phyloP scores from a whole-genome alignment of 805 yeast genomes.

The Maudiozyma pseudohumilis region DNA sequence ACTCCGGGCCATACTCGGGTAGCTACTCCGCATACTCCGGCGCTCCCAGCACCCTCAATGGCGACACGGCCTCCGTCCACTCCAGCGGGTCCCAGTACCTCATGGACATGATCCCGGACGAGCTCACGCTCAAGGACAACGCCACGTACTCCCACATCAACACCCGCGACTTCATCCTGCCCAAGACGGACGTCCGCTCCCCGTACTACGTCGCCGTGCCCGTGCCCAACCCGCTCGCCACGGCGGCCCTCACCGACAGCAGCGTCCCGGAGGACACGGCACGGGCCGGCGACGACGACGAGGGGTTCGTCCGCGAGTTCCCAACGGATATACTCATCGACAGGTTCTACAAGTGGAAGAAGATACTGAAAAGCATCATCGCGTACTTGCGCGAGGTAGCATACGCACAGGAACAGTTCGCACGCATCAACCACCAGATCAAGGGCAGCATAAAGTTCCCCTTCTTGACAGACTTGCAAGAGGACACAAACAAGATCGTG shows the following conservation, averaged over 20 bases:
- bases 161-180: slow-evolving; percentile 12
- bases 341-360: slow-evolving; percentile 75
- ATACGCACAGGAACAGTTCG: slow-evolving; percentile 70
- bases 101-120: slow-evolving; percentile 16
- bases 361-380: slow-evolving; percentile 59
- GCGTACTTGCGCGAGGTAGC: slow-evolving; percentile 67
- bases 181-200: slow-evolving; percentile 23
- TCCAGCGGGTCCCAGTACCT: slow-evolving; percentile 19
- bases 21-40: no score
- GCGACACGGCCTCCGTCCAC: slow-evolving; percentile 14
- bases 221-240: slow-evolving; percentile 22
- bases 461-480: slow-evolving; percentile 30
- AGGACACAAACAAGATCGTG: slow-evolving; percentile 30
- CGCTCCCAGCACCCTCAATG: background rate
- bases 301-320: slow-evolving; percentile 28
- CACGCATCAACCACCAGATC: slow-evolving; percentile 54
- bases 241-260: slow-evolving; percentile 2
- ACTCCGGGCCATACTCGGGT: no score
- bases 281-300: slow-evolving; percentile 10
- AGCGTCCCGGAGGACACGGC: background rate
- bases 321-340: slow-evolving; percentile 78
- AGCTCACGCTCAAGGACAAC: slow-evolving; percentile 6
- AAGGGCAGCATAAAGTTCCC: slow-evolving; percentile 51
- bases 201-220: slow-evolving; percentile 29
- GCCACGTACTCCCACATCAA: slow-evolving; percentile 4